Evolutionary conservation across 495 filamentous ascomycete species (phyloP).

Genomic region (Xylaria telfairii): DNA sequence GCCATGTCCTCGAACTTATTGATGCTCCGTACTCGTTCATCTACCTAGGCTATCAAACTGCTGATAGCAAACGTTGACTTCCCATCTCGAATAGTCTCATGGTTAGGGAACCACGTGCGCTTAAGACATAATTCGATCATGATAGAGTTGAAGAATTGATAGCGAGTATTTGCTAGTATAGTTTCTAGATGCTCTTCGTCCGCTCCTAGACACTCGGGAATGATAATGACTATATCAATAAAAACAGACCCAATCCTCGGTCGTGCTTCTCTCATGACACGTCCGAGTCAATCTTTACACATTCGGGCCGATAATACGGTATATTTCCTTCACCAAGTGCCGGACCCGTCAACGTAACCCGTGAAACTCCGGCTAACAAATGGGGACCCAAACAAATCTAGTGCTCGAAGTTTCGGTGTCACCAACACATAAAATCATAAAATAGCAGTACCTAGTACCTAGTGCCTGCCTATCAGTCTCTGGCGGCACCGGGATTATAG

Average conservation of each 20-base stretch:
- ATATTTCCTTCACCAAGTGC: neutral
- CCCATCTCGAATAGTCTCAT: neutral
- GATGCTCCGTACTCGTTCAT: neutral
- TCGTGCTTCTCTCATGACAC: neutral
- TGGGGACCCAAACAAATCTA: neutral
- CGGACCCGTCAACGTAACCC: neutral
- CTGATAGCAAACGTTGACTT: neutral
- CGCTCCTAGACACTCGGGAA: neutral
- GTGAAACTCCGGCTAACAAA: neutral
- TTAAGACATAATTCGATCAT: neutral
- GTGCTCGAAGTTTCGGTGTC: neutral
- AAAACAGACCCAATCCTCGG: neutral
- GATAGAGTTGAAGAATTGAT: neutral
- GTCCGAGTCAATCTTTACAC: neutral
- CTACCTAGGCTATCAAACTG: neutral
- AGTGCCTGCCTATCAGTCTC: neutral
- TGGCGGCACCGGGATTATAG: neutral
- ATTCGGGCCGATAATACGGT: neutral
- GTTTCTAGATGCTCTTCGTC: neutral
- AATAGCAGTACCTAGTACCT: neutral
- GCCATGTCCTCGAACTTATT: neutral
- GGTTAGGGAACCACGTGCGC: slow-evolving; percentile 15
- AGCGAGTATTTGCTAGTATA: neutral
- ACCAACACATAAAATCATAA: neutral
- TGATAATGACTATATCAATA: neutral